Percentiles rank a stretch among this genome's conserved stretches.
Conservation (phyloP, 2,329 filamentous ascomycete species). For the Helminthosporium solani region DNA sequence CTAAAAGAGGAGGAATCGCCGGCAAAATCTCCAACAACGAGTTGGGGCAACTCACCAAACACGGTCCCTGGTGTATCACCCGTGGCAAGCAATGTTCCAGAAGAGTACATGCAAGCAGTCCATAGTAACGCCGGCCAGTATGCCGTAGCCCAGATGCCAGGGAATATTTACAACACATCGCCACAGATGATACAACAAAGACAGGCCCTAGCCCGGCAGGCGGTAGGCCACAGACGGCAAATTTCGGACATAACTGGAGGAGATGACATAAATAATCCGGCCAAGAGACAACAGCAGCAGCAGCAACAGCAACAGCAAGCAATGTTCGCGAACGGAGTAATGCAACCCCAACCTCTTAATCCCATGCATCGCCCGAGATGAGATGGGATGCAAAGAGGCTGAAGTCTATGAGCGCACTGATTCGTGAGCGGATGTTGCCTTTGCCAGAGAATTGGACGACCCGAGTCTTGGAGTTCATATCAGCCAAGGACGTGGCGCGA, state of each 20-base stretch:
- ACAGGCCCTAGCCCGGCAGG: conserved; percentile 24
- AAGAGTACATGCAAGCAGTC: conserved; percentile 50
- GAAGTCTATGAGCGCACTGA: neutral
- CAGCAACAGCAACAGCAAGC: conserved; percentile 47
- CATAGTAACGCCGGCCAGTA: conserved; percentile 44
- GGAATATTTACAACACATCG: conserved; percentile 41
- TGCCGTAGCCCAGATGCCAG: conserved; percentile 37
- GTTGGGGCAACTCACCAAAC: conserved; percentile 64
- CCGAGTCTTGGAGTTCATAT: neutral
- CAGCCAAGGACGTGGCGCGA: neutral
- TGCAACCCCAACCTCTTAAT: conserved; percentile 49
- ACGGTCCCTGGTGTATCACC: conserved; percentile 60
- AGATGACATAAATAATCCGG: conserved; percentile 52
- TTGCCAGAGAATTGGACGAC: neutral
- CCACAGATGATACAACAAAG: conserved; percentile 39
- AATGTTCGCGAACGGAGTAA: conserved; percentile 49
- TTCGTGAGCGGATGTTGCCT: neutral
- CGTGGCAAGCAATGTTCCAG: conserved; percentile 47
- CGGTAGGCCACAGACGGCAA: conserved; percentile 53
- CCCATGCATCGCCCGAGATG: conserved; percentile 52
- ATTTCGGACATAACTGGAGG: conserved; percentile 62
- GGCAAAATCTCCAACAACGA: conserved; percentile 60
- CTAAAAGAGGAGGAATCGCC: conserved; percentile 65
- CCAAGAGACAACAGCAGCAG: conserved; percentile 56
- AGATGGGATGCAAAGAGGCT: conserved; percentile 4